Evolutionary conservation across 208 protist species (phyloP), one percentile per base, ranked within the genome.

Genomic region (Acanthamoeba polyphaga): DNA sequence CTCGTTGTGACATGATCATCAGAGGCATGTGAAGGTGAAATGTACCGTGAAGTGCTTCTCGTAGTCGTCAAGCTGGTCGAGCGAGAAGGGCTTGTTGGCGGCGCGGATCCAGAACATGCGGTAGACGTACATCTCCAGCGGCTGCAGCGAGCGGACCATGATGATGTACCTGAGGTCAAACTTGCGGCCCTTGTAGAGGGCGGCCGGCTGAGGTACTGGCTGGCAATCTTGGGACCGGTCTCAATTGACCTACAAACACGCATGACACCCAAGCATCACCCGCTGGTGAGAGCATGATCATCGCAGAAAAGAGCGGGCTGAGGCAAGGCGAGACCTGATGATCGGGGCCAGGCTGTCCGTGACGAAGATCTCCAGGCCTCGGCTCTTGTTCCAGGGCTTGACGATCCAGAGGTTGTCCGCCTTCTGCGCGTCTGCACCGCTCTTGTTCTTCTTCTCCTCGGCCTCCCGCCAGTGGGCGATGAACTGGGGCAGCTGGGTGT

Each of bases 51-150:
- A 96, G 95, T 96, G 95, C 84, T 96, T 96, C 76, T 96, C 93
- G 95, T 96, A 96, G 68, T 96, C 95, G 87, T 96, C 82, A 32
- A 96, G 89, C 43, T 94, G 34, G 62, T 96, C 95, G 17, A 96
- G 51, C 29, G 89, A 92, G 55, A 93, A 96, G 32, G 53, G 62
- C 32, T 95, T 68, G 90, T 96, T 96, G 32, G 95, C 95, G 27
- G 68, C 66, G 34, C 95, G 95, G 78, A 96, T 96, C 95, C 95
- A 96, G 78, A 96, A 96, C 95, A 95, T 96, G 92, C 87, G 72
- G 58, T 96, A 96, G 32, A 96, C 55, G 80, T 95, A 95, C 8
- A 95, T 46, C 93, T 96, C 95, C 24, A 95, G 29, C 17, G 95
- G 94, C 62, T 95, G 34, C 68, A 95, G 62, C 34, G 80, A 95